A percentile compares a stretch with the other conserved stretches of the same genome.
Conservation (phyloP, 2,329 filamentous ascomycete species). For the Orbilia oligospora region DNA sequence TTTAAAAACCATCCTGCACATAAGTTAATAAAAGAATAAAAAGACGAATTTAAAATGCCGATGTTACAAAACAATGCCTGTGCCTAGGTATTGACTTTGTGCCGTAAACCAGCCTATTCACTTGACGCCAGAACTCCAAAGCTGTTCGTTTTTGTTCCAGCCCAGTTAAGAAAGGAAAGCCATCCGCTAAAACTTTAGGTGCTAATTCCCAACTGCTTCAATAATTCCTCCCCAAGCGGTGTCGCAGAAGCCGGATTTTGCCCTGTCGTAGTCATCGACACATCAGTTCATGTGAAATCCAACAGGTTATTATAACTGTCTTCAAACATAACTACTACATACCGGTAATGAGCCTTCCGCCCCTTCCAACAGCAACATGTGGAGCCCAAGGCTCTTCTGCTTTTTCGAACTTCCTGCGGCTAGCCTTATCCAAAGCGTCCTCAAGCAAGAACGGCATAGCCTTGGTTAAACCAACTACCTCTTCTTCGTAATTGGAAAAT, state of each 20-base stretch:
- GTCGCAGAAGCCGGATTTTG: constrained; percentile 50
- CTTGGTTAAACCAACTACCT: constrained; percentile 66
- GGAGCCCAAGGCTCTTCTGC: constrained; percentile 69
- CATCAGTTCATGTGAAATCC: constrained; percentile 10
- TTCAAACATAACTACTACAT: constrained; percentile 1
- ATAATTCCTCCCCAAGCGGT: constrained; percentile 43
- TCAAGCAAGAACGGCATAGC: constrained; percentile 76
- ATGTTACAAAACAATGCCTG: constrained; percentile 29
- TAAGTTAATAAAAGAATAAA: not conserved
- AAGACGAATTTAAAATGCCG: constrained; percentile 12
- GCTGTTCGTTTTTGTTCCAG: not conserved
- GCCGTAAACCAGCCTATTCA: constrained; percentile 21
- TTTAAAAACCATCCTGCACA: not conserved
- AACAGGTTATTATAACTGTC: not conserved
- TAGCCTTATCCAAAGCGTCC: constrained; percentile 70
- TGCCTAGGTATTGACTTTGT: constrained; percentile 32
- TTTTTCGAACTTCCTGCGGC: constrained; percentile 73
- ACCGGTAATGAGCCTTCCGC: constrained; percentile 63
- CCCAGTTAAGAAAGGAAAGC: not conserved
- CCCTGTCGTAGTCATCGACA: not conserved
- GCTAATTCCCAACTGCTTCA: constrained; percentile 51
- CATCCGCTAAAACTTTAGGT: constrained; percentile 8
- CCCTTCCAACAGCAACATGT: constrained; percentile 61
- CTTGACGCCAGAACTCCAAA: constrained; percentile 27
- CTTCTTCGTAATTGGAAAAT: constrained; percentile 74